Evolutionary conservation across 805 yeast species (phyloP).

Genomic region (Groenewaldozyma salmanticensis): DNA sequence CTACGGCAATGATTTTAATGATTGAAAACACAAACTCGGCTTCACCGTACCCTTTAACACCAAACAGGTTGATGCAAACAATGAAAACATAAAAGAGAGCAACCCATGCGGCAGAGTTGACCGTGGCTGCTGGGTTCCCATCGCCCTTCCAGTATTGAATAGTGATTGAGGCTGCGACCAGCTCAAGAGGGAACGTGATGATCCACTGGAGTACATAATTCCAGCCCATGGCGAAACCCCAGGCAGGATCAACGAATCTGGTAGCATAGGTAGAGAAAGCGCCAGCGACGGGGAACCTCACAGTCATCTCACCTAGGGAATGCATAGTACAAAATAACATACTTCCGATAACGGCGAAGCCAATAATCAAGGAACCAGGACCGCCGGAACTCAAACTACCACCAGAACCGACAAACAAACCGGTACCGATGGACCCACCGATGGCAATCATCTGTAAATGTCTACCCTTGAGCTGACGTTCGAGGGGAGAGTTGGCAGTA

Average conservation of each 20-base stretch:
- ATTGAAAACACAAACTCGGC: constrained; percentile 56
- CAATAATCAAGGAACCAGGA: constrained; percentile 50
- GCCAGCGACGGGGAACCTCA: constrained; percentile 54
- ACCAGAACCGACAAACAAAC: constrained; percentile 64
- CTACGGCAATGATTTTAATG: constrained; percentile 50
- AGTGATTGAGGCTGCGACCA: constrained; percentile 53
- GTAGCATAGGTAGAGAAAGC: constrained; percentile 52
- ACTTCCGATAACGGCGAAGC: constrained; percentile 50
- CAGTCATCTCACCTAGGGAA: constrained; percentile 64
- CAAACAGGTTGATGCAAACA: constrained; percentile 42
- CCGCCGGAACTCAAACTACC: constrained; percentile 46
- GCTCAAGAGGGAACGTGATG: constrained; percentile 55
- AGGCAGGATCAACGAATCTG: constrained; percentile 54
- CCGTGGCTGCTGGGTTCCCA: constrained; percentile 54
- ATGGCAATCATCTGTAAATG: constrained; percentile 68
- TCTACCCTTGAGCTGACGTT: constrained; percentile 39
- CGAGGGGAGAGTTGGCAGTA: constrained; percentile 38
- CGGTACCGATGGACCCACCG: constrained; percentile 71
- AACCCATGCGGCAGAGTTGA: constrained; percentile 51
- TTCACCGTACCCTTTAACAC: constrained; percentile 57
- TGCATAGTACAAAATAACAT: constrained; percentile 56
- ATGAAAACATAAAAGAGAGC: constrained; percentile 44
- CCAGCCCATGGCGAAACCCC: constrained; percentile 69
- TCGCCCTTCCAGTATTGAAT: constrained; percentile 49
- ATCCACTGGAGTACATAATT: constrained; percentile 59